Base-by-base conservation (phyloP, 352 stramenopile species). In the Globisporangium takayamanum region DNA sequence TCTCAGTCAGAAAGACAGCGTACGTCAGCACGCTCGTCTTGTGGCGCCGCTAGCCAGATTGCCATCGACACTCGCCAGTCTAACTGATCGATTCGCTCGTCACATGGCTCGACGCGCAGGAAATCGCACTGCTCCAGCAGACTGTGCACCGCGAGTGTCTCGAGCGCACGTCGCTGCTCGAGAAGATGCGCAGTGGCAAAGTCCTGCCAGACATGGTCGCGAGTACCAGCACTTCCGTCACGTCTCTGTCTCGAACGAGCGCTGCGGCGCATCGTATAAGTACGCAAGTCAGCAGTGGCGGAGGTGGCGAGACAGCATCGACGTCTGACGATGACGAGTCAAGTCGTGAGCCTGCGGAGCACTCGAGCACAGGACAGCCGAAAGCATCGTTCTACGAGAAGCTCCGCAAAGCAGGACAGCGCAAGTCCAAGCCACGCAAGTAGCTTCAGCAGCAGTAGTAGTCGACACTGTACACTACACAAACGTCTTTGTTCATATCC, bases 121-220 rank as follows among this genome's bases (percentile, higher is more conserved):
- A 94, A 62, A 92, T 94, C 18, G 22, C 63, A 10, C 62, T 92
- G 16, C 65, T 94, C 14, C 81, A 92, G 53, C 80, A 89, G 41
- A 94, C 84, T 1, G 84, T 94, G 57, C 82, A 94, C 66, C 76
- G 80, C 7, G 84, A 94, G 64, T 92, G 84, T 51, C 66, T 94
- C 28, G 84, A 94, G 62, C 74, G 84, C 15, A 94, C 82, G 5
- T 88, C 81, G 20, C 58, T 93, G 12, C 61, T 93, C 1, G 79
- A 93, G 59, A 78, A 76, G 59, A 85, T 93, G 68, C 70, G 79
- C 44, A 79, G 76, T 42, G 73, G 69, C 15, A 91, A 88, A 46
- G 69, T 91, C 37, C 60, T 89, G 18, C 84, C 80, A 20, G 83
- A 91, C 41, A 57, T 78, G 45, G 53, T 37, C 26, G 41, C 52